These are phyloP conservation scores for Pythium sukuiense DNA, from an alignment of 352 stramenopile species.

Conservation along the genomic window DNA sequence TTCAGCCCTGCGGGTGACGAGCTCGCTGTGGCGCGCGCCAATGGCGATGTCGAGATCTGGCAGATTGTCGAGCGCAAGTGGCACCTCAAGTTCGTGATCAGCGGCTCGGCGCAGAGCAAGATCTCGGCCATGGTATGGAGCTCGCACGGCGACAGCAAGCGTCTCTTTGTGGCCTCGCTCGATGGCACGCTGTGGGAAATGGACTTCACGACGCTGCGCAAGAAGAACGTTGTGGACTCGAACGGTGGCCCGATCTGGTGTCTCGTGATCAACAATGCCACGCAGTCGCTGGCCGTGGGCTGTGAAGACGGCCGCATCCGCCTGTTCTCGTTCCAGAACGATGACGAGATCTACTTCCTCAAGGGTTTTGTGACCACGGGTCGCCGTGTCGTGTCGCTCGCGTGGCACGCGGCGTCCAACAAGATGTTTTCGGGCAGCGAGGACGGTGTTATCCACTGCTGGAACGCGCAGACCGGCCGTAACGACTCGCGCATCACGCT, in stretches of 20 bases:
- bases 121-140: slow-evolving; percentile 77
- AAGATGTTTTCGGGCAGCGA: slow-evolving; percentile 87
- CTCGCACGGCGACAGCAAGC: slow-evolving; percentile 18
- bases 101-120: slow-evolving; percentile 56
- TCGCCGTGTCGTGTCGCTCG: slow-evolving; percentile 78
- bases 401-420: slow-evolving; percentile 70
- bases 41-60: slow-evolving; percentile 85
- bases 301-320: slow-evolving; percentile 91
- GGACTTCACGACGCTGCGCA: slow-evolving; percentile 65
- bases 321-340: slow-evolving; percentile 77
- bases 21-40: slow-evolving; percentile 74
- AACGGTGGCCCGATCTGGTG: slow-evolving; percentile 90
- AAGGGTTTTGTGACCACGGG: slow-evolving; percentile 82
- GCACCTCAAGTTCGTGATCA: slow-evolving; percentile 72
- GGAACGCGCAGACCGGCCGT: slow-evolving; percentile 71
- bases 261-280: slow-evolving; percentile 68
- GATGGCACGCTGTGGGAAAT: slow-evolving; percentile 83
- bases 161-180: slow-evolving; percentile 69
- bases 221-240: slow-evolving; percentile 82
- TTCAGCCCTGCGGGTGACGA: slow-evolving; percentile 59
- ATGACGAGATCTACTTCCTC: slow-evolving; percentile 75
- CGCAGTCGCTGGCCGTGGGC: slow-evolving; percentile 73
- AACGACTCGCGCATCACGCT: slow-evolving; percentile 86
- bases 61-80: slow-evolving; percentile 53
- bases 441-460: slow-evolving; percentile 88